Base-by-base conservation (phyloP, 495 filamentous ascomycete species). In the Neurospora discreta region DNA sequence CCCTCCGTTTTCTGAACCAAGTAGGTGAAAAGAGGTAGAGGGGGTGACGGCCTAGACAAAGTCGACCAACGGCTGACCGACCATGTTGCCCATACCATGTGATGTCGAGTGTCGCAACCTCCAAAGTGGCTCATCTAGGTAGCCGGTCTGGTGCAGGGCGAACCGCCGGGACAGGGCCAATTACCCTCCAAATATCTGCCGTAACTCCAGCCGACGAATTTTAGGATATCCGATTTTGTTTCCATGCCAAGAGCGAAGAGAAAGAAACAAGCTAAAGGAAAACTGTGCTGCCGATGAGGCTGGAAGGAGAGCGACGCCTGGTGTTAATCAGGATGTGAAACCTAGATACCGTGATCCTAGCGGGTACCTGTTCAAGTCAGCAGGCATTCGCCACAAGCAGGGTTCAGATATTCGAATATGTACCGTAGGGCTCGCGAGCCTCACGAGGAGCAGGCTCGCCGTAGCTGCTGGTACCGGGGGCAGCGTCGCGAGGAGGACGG, bases 371-470 rank as follows among this genome's bases (percentile, higher is more conserved):
- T 10, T 41, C 26, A 13, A 30, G 68, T 77, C 68, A 79, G 75
- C 65, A 30, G 13, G 5, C 38, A 23, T 60, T n/a, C 38, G 5
- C 18, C 69, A 39, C 3, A 39, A 44, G 15, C 15, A 16, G 13
- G 69, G 70, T 65, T 65, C 52, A 65, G 52, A 65, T 33, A 26
- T 30, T 65, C 52, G 23, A 33, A 70, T 9, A 70, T 52, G 26
- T 80, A 80, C 78, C 78, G 65, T 80, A 80, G 40, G 78, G 78
- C 72, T 80, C 90, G 72, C 90, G 88, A 73, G 82, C 80, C 42
- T 90, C 90, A 73, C 89, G 88, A 78, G 89, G 83, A 74, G 86
- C 89, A 69, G 87, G 75, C 52, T 89, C 90, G 74, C 82, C 86
- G 74, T 90, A 86, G 74, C 81, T 82, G 68, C 83, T 83, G 26